A percentile compares a stretch with the other conserved stretches of the same genome.
phyloP scores from a whole-genome alignment of 2,329 filamentous ascomycete genomes.

The Aureobasidium sp. region DNA sequence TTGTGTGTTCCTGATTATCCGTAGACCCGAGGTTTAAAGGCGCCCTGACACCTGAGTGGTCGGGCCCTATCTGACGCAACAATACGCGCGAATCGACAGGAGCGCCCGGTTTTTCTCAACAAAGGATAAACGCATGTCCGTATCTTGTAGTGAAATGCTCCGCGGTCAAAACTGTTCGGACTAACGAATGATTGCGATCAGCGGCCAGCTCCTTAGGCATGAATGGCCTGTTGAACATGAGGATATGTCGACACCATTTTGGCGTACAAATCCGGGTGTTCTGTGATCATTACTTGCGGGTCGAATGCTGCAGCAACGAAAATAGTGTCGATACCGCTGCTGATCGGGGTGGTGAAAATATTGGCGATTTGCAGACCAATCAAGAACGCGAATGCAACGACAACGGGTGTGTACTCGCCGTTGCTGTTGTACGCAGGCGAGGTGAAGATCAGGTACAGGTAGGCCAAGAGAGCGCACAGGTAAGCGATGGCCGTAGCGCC shows the following conservation, averaged over 20 bases:
- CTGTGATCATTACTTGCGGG: constrained; percentile 55
- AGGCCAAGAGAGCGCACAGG: constrained; percentile 69
- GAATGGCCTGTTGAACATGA: constrained; percentile 52
- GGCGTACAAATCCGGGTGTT: constrained; percentile 75
- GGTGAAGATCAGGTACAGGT: constrained; percentile 79
- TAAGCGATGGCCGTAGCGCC: constrained; percentile 79
- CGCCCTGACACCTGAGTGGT: background rate
- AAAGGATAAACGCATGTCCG: background rate
- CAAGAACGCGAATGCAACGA: constrained; percentile 79
- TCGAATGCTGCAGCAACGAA: constrained; percentile 69
- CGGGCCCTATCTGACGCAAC: constrained; percentile 8
- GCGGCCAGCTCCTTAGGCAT: constrained; percentile 14
- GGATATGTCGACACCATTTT: constrained; percentile 77
- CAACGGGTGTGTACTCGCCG: constrained; percentile 62
- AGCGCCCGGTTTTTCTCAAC: constrained; percentile 1
- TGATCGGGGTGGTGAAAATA: constrained; percentile 80
- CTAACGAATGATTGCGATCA: background rate
- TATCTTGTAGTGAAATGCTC: background rate
- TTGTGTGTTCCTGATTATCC: background rate
- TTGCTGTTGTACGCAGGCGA: constrained; percentile 65
- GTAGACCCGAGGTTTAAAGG: background rate
- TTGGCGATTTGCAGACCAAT: constrained; percentile 86
- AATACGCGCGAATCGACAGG: constrained; percentile 10
- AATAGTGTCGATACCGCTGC: constrained; percentile 83
- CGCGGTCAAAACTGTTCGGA: background rate